phyloP scores from a whole-genome alignment of 805 yeast genomes.

The Danielia reshetovae region DNA sequence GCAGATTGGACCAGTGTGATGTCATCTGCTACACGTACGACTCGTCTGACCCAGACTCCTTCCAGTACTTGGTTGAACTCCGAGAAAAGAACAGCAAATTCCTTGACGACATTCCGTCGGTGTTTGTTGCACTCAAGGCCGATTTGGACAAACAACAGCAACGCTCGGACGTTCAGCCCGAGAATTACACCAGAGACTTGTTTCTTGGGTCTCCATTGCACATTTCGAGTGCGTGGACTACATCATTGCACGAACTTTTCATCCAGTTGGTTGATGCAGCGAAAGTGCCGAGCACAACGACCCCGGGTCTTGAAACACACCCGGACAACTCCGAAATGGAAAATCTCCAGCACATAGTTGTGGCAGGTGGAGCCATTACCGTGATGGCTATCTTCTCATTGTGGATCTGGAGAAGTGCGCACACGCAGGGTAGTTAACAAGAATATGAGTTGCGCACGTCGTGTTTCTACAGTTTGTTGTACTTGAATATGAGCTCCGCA shows the following conservation, averaged over 20 bases:
- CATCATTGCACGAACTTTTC: slow-evolving; percentile 80
- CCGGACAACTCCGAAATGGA: slow-evolving; percentile 56
- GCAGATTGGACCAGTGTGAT: slow-evolving; percentile 79
- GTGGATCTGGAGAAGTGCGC: slow-evolving; percentile 51
- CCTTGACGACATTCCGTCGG: slow-evolving; percentile 66
- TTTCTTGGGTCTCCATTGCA: slow-evolving; percentile 80
- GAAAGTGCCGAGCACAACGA: slow-evolving; percentile 66
- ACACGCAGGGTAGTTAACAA: slow-evolving; percentile 5
- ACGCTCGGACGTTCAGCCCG: slow-evolving; percentile 81
- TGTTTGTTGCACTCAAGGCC: slow-evolving; percentile 90
- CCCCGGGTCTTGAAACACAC: slow-evolving; percentile 64
- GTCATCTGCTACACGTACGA: slow-evolving; percentile 88
- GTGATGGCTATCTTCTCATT: slow-evolving; percentile 60
- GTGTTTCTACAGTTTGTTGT: background rate
- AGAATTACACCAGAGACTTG: slow-evolving; percentile 67
- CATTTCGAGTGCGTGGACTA: slow-evolving; percentile 85
- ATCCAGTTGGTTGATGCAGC: slow-evolving; percentile 89
- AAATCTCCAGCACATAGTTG: slow-evolving; percentile 47
- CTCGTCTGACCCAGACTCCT: slow-evolving; percentile 93
- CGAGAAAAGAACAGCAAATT: slow-evolving; percentile 54
- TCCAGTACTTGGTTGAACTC: slow-evolving; percentile 74
- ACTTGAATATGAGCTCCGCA: slow-evolving; percentile 7
- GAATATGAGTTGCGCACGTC: slow-evolving; percentile 3
- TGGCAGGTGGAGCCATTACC: slow-evolving; percentile 69
- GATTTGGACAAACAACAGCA: slow-evolving; percentile 96